Base-by-base conservation (phyloP, 768 basidiomycete species). In the Candolleomyces eurysporus region DNA sequence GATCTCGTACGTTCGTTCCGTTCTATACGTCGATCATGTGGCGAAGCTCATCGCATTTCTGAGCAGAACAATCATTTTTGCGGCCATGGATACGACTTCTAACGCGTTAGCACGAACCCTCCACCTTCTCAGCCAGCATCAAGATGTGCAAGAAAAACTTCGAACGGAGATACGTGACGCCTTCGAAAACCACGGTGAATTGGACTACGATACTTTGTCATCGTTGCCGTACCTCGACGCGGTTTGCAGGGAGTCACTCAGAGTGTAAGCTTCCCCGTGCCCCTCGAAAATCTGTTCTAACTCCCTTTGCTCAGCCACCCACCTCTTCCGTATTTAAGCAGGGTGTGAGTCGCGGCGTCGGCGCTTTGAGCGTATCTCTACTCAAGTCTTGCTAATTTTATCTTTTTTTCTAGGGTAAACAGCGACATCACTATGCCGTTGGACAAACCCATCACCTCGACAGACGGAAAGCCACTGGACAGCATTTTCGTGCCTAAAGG, bases 71-170 rank as follows among this genome's bases (percentile, higher is more conserved):
- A 64, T 82, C 8, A 72, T 75, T 13, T 75, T 79, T 57, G 78
- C 77, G 0, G 78, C 73, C 0, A 76, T 73, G 59, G 80, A 81
- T 59, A 81, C 79, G 1, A 80, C 78, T 0, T 77, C 79, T 1
- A 70, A 65, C 2, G 74, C 76, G 2, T 60, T 82, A 3, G 64
- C 71, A 0, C 72, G 77, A 7, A 73, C 69, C 1, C 57, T 82
- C 0, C 64, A 70, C 43, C 43, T 75, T 0, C 70, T 81, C 0
- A 63, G 76, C 0, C 48, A 67, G 13, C 72, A 77, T 56, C 72
- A 70, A 2, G 73, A 77, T 0, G 73, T 68, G 10, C 81, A 82
- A 66, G 68, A 69, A 1, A 76, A 65, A 49, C 66, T 81, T 2
- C 71, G 79, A 17, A 46, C 63, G 13, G 79, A 80, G 51, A 63